Conservation (phyloP, 1,284 basidiomycete species). For the Pyrrhoderma noxium region DNA sequence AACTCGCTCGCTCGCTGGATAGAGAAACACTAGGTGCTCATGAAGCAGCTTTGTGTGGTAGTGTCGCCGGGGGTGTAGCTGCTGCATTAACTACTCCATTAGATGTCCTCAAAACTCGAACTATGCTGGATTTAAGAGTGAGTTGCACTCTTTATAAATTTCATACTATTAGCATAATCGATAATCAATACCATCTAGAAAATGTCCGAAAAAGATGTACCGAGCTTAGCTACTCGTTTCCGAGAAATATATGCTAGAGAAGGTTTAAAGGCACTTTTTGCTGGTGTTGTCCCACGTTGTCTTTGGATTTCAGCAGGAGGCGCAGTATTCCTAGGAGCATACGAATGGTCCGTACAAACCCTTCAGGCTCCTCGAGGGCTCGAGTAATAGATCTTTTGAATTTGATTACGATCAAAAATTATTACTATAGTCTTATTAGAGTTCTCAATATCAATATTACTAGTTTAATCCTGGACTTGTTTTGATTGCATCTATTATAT, state of each 20-base stretch:
- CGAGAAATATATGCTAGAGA: constrained; percentile 65
- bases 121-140: constrained; percentile 89
- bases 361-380: constrained; percentile 20
- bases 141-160: constrained; percentile 20
- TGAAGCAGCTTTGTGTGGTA: constrained; percentile 90
- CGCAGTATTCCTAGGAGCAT: constrained; percentile 93
- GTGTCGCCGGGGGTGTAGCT: constrained; percentile 84
- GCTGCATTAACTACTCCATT: constrained; percentile 91
- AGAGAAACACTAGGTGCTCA: constrained; percentile 61
- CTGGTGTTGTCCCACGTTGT: constrained; percentile 86
- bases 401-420: too few relatives aligned
- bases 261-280: constrained; percentile 73
- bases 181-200: constrained; percentile 32
- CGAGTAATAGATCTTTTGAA: too few relatives aligned
- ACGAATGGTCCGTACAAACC: constrained; percentile 59
- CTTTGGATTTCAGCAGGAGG: constrained; percentile 96
- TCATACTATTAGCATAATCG: not conserved
- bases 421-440: too few relatives aligned
- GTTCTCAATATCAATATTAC: too few relatives aligned
- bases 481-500: too few relatives aligned
- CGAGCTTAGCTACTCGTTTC: constrained; percentile 50
- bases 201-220: constrained; percentile 41
- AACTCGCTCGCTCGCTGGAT: constrained; percentile 43
- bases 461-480: too few relatives aligned
- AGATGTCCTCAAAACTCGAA: constrained; percentile 94